A percentile compares a stretch with the other conserved stretches of the same genome.
Conservation (phyloP, 2,329 filamentous ascomycete species). For the Aspergillus amoenus region DNA sequence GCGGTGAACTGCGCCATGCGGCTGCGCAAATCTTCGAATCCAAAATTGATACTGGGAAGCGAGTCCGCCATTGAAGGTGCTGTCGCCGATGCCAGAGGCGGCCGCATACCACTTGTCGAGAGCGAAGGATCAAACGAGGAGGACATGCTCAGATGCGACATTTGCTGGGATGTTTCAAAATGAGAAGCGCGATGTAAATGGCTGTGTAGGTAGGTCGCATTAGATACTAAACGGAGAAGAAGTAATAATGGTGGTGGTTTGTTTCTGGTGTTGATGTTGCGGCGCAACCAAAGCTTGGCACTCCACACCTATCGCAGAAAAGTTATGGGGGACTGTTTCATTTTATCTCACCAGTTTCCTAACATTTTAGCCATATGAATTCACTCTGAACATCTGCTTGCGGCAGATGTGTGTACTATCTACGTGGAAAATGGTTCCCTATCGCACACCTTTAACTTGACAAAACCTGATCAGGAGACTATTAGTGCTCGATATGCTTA, state of each 20-base stretch:
- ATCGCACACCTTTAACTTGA: not conserved
- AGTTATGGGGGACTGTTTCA: not conserved
- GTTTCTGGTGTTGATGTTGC: constrained; percentile 9
- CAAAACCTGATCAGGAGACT: constrained; percentile 1
- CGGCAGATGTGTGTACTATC: constrained; percentile 1
- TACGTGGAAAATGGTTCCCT: not conserved
- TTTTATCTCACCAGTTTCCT: not conserved
- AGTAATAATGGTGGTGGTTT: not conserved
- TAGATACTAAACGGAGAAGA: not conserved
- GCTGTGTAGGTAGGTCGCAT: not conserved
- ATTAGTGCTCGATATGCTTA: constrained; percentile 30
- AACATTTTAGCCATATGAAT: constrained; percentile 6
- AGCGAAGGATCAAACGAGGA: constrained; percentile 59
- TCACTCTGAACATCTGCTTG: constrained; percentile 3
- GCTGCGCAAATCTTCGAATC: constrained; percentile 91
- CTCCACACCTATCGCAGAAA: constrained; percentile 6
- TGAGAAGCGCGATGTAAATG: not conserved
- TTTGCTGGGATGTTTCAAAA: not conserved
- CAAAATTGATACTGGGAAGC: constrained; percentile 88
- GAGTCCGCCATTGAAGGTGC: constrained; percentile 62
- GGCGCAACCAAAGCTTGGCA: constrained; percentile 18
- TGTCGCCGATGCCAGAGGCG: constrained; percentile 51
- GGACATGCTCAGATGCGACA: constrained; percentile 24
- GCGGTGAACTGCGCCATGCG: constrained; percentile 91
- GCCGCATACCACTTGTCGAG: constrained; percentile 54